Conservation (phyloP, 768 basidiomycete species). For the Lactarius sp. region DNA sequence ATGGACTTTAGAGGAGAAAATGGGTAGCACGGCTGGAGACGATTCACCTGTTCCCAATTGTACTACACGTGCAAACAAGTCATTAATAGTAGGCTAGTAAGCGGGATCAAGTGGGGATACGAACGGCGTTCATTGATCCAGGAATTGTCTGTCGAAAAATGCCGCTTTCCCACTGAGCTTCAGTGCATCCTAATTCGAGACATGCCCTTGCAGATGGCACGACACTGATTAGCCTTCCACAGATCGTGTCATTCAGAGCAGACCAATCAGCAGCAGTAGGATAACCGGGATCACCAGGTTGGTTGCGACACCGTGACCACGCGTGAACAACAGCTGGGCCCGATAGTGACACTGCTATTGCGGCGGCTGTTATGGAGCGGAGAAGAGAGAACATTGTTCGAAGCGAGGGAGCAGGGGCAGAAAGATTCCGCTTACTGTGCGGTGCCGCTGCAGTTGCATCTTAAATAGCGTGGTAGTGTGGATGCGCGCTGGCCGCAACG, state of each 20-base stretch:
- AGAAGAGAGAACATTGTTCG: background rate
- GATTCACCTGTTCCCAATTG: background rate
- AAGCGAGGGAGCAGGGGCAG: background rate
- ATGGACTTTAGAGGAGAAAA: background rate
- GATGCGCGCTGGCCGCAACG: too few relatives aligned
- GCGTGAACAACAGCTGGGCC: background rate
- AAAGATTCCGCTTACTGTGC: background rate
- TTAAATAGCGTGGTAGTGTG: too few relatives aligned
- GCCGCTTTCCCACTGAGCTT: conserved; percentile 20
- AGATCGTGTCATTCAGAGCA: conserved; percentile 10
- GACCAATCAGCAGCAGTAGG: background rate
- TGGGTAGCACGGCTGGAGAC: background rate
- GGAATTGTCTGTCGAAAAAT: conserved; percentile 19
- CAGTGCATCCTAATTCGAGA: conserved; percentile 11
- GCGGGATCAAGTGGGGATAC: background rate
- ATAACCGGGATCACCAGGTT: too few relatives aligned
- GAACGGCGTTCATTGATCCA: conserved; percentile 22
- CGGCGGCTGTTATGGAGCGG: background rate
- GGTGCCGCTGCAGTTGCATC: too few relatives aligned
- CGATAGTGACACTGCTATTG: background rate
- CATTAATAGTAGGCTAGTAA: background rate
- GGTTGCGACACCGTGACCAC: conserved; percentile 1
- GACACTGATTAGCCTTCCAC: conserved; percentile 15
- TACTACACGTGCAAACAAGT: background rate
- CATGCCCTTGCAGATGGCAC: conserved; percentile 20